Conservation (phyloP, 148 eudicot genomes). For the Rhododendron ovatum region DNA sequence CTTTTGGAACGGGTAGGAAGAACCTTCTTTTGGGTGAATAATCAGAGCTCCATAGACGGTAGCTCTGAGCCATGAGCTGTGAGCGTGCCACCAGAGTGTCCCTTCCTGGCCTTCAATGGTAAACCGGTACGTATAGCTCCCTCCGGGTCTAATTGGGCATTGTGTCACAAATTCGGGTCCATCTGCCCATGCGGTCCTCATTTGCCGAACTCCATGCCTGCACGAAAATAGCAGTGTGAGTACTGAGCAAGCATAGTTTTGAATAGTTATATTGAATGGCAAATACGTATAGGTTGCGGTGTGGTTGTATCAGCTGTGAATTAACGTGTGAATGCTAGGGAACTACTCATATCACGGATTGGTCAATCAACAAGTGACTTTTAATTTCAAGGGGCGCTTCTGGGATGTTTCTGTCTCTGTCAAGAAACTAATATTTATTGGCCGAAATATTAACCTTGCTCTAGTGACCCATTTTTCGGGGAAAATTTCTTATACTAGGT, state of each 20-base stretch:
- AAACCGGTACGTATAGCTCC: slow-evolving; percentile 77
- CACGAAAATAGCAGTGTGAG: background rate
- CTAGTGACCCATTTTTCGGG: background rate
- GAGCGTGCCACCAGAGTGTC: slow-evolving; percentile 98
- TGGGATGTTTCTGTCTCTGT: background rate
- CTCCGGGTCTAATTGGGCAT: slow-evolving; percentile 92
- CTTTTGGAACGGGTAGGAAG: slow-evolving; percentile 75
- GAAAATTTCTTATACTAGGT: background rate
- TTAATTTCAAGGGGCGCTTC: background rate
- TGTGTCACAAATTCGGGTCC: slow-evolving; percentile 94
- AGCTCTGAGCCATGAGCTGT: slow-evolving; percentile 95
- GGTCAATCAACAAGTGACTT: background rate
- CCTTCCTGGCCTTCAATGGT: slow-evolving; percentile 84
- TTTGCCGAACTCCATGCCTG: slow-evolving; percentile 91
- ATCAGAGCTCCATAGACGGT: slow-evolving; percentile 87
- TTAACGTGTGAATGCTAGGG: background rate
- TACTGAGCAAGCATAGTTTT: background rate
- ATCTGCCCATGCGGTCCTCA: slow-evolving; percentile 97
- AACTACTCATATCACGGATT: background rate
- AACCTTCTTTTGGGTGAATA: slow-evolving; percentile 71
- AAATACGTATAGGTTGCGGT: background rate
- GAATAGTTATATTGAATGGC: background rate
- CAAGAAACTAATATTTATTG: background rate
- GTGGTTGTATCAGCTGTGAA: background rate
- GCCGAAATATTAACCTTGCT: background rate